Conservation (phyloP, 768 basidiomycete genomes). For the Pleurotus platypus region DNA sequence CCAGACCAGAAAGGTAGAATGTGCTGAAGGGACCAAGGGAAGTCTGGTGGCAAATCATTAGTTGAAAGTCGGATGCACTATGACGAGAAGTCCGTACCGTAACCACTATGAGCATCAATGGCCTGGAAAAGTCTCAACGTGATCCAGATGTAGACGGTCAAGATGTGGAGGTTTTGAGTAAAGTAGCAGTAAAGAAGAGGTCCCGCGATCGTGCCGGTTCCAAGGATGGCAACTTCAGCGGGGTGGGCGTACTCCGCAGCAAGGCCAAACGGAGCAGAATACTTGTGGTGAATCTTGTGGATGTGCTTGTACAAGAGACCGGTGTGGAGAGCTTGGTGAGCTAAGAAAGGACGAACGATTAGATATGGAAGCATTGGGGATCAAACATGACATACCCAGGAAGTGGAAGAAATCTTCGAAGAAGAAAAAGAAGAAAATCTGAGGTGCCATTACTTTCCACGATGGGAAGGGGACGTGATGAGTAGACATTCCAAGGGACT, state of each 20-base stretch:
- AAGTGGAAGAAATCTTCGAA: constrained; percentile 97
- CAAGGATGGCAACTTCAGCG: constrained; percentile 92
- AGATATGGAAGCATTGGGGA: not conserved
- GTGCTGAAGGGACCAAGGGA: constrained; percentile 96
- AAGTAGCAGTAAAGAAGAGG: constrained; percentile 85
- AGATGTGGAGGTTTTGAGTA: constrained; percentile 76
- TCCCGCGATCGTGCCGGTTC: constrained; percentile 85
- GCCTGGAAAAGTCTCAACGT: constrained; percentile 93
- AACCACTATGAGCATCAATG: constrained; percentile 95
- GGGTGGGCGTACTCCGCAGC: constrained; percentile 99
- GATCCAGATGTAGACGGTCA: constrained; percentile 94
- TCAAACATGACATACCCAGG: constrained; percentile 44
- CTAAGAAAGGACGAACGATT: constrained; percentile 29
- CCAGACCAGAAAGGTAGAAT: constrained; percentile 96
- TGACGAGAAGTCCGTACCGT: constrained; percentile 51
- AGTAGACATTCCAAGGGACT: constrained; percentile 84
- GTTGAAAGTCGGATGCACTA: not conserved
- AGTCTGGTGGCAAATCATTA: constrained; percentile 46
- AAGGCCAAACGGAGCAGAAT: constrained; percentile 94
- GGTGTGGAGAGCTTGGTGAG: constrained; percentile 87
- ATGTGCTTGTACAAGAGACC: constrained; percentile 85
- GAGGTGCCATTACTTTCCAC: constrained; percentile 63
- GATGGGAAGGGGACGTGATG: constrained; percentile 91
- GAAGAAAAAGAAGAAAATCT: constrained; percentile 86
- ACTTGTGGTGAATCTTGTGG: constrained; percentile 97